A percentile compares a stretch with the other conserved stretches of the same genome.
phyloP scores from a whole-genome alignment of 495 filamentous ascomycete species.

The Venustampulla echinocandica region DNA sequence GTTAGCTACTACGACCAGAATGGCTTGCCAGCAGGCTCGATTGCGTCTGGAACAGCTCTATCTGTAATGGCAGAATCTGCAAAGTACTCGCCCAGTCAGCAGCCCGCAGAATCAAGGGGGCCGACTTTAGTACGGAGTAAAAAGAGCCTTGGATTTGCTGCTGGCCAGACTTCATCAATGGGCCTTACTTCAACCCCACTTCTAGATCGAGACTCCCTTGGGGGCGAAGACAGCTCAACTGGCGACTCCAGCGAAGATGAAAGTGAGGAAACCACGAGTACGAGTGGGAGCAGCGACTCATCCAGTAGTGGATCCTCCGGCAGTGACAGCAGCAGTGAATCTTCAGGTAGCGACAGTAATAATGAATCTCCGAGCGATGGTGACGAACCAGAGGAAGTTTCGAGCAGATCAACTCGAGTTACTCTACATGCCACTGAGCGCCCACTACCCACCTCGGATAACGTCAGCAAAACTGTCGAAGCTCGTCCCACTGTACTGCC shows the following conservation, averaged over 20 bases:
- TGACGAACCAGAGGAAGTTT: conserved; percentile 17
- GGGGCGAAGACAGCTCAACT: conserved; percentile 5
- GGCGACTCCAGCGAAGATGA: conserved; percentile 5
- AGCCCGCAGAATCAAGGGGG: background rate
- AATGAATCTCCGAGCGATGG: conserved; percentile 15
- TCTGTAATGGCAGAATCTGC: conserved; percentile 15
- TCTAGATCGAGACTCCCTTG: conserved; percentile 13
- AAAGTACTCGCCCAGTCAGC: conserved; percentile 7
- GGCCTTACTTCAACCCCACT: conserved; percentile 16
- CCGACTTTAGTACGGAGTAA: conserved; percentile 7
- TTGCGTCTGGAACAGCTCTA: conserved; percentile 27
- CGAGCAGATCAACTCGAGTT: conserved; percentile 10
- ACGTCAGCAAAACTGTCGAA: background rate
- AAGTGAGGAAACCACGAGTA: conserved; percentile 6
- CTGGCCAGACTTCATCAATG: background rate
- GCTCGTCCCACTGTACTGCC: conserved; percentile 10
- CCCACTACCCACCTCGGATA: background rate
- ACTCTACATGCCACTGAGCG: background rate
- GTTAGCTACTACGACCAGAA: conserved; percentile 34
- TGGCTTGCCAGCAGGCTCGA: conserved; percentile 42
- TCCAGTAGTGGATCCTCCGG: background rate
- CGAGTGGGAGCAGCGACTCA: conserved; percentile 10
- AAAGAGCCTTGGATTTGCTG: conserved; percentile 9
- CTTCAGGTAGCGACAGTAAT: conserved; percentile 11
- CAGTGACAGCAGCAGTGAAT: conserved; percentile 4